Conservation (phyloP, 768 basidiomycete species). For the Boletus patriciae region DNA sequence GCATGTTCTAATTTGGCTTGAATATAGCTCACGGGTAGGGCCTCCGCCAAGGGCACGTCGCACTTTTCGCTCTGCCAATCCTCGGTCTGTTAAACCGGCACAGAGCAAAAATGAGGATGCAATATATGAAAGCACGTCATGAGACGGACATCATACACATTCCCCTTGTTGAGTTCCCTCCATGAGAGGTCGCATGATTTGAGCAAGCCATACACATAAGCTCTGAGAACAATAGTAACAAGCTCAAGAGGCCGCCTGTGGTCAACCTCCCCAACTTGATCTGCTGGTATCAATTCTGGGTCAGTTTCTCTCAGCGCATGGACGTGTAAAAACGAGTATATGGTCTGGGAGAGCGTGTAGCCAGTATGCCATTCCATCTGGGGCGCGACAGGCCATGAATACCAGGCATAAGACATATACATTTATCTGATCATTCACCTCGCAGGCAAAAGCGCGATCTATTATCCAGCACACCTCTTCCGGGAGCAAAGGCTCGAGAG, state of each 20-base stretch:
- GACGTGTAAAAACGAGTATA: conserved; percentile 75
- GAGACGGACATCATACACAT: conserved; percentile 70
- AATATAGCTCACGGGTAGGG: conserved; percentile 53
- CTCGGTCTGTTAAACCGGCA: conserved; percentile 54
- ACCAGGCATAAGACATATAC: conserved; percentile 9
- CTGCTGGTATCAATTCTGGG: conserved; percentile 45
- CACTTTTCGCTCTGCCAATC: conserved; percentile 92
- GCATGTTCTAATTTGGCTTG: conserved; percentile 60
- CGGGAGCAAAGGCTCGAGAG: conserved; percentile 60
- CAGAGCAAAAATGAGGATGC: conserved; percentile 14
- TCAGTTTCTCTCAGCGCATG: conserved; percentile 64
- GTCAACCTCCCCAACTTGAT: conserved; percentile 33
- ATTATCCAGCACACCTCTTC: conserved; percentile 89
- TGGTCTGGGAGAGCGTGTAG: conserved; percentile 80
- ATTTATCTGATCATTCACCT: conserved; percentile 51
- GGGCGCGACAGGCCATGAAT: conserved; percentile 14
- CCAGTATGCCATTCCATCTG: conserved; percentile 91
- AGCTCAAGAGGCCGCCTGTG: conserved; percentile 57
- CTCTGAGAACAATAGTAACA: conserved; percentile 64
- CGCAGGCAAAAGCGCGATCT: conserved; percentile 72
- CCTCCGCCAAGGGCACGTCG: conserved; percentile 73
- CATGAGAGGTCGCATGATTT: conserved; percentile 84
- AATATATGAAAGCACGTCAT: conserved; percentile 14
- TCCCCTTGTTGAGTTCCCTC: conserved; percentile 75
- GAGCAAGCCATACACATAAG: conserved; percentile 64